Evolutionary conservation across 371 early-diverging fungal species (phyloP).

Genomic region (Mortierella sp.): DNA sequence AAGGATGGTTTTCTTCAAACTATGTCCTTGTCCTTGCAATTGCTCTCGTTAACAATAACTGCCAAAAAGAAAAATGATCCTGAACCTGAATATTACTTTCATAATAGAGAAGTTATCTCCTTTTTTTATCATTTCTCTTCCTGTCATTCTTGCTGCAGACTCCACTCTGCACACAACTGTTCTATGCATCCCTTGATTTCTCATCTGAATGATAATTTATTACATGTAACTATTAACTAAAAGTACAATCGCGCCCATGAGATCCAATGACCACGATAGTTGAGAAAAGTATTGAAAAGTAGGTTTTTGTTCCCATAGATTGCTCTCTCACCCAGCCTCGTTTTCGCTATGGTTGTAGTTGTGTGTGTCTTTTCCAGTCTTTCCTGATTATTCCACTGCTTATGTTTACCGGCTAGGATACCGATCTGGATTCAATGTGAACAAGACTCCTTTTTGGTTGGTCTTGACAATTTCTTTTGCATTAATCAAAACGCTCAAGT

Average conservation of each 20-base stretch:
- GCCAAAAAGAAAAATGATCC: background rate
- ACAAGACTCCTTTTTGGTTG: conserved; percentile 43
- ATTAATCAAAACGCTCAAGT: conserved; percentile 40
- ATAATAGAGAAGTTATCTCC: background rate
- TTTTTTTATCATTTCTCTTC: background rate
- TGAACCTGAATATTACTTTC: background rate
- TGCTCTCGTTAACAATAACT: background rate
- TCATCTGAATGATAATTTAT: background rate
- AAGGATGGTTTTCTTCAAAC: no score
- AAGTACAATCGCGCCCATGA: conserved; percentile 1
- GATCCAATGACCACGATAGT: background rate
- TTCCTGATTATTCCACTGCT: background rate
- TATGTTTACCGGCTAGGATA: conserved; percentile 42
- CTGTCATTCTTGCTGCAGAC: no score
- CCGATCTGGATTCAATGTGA: conserved; percentile 47
- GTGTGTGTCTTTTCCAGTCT: background rate
- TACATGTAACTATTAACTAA: background rate
- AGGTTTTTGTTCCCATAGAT: background rate
- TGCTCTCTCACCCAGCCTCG: background rate
- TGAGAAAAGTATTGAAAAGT: background rate
- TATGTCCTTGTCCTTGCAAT: background rate
- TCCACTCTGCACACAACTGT: background rate
- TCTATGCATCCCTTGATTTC: background rate
- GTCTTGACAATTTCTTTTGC: conserved; percentile 48
- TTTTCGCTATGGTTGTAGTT: background rate